A percentile compares a stretch with the other conserved stretches of the same genome.
phyloP scores from a whole-genome alignment of 257 asterid species.

The Nyctanthes arbortristis region DNA sequence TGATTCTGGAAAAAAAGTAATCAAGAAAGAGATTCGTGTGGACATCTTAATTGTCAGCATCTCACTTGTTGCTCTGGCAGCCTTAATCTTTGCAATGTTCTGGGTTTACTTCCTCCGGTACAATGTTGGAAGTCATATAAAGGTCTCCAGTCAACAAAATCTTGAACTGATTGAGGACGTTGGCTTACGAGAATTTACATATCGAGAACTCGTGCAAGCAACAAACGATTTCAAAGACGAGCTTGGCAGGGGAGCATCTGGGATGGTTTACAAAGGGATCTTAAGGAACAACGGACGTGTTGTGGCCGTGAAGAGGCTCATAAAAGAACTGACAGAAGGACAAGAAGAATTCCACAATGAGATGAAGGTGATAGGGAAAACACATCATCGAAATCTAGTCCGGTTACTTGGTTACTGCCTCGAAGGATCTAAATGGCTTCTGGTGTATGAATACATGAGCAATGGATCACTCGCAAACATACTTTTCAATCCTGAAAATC shows the following conservation, averaged over 20 bases:
- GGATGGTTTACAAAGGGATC: constrained; percentile 47
- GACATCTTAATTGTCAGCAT: constrained; percentile 31
- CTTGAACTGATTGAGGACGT: constrained; percentile 29
- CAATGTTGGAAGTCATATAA: constrained; percentile 12
- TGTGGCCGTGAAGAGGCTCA: constrained; percentile 54
- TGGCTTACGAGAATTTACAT: constrained; percentile 34
- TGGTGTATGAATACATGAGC: constrained; percentile 58
- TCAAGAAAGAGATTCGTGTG: constrained; percentile 17
- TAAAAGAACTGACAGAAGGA: constrained; percentile 35
- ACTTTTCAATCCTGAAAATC: constrained; percentile 26
- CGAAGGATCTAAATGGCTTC: constrained; percentile 41
- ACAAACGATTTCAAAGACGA: constrained; percentile 46
- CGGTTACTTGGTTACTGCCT: constrained; percentile 52
- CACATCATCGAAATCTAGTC: constrained; percentile 57
- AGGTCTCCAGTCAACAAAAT: constrained; percentile 6
- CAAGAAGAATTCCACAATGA: constrained; percentile 55
- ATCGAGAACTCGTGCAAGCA: constrained; percentile 31
- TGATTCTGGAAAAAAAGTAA: background rate
- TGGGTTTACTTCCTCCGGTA: constrained; percentile 13
- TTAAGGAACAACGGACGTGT: constrained; percentile 14
- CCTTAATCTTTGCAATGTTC: constrained; percentile 29
- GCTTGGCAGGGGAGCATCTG: constrained; percentile 52
- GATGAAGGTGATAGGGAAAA: constrained; percentile 47
- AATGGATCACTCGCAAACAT: constrained; percentile 51
- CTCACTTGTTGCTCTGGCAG: constrained; percentile 22